Base-by-base conservation (phyloP, 73 alveolate genomes). In the Durusdinium trenchii region DNA sequence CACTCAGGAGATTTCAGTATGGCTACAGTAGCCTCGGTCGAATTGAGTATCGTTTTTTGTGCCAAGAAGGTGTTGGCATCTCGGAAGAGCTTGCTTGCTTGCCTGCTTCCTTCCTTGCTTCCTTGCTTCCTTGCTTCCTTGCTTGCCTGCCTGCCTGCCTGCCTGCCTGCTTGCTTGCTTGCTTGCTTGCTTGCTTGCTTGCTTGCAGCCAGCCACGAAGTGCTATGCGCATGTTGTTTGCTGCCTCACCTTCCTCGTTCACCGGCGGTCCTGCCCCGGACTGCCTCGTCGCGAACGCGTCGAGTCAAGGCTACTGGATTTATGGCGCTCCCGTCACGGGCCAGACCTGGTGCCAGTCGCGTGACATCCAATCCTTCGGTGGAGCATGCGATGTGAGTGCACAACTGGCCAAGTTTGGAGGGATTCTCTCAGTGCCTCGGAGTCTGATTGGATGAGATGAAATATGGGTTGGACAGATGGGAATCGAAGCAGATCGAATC, bases 281-380 rank as follows among this genome's bases (percentile, higher is more conserved):
- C 54, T 38, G 43, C 45, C 45, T 16, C 38, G 26, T 35, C 45
- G 20, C 14, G 83, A 28, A 36, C 45, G 20, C 14, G 83, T 32
- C 14, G 35, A 40, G 60, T 10, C 43, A 5, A 48, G 79, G 96
- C 42, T 89, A 89, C 73, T 89, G 96, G 96, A 62, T 64, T 85
- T 89, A 89, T 46, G 96, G 86, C 3, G 96, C 96, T 23, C 96
- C 96, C 2, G 42, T 78, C 2, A 71, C 96, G 18, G 69, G 67
- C 6, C 50, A 89, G 71, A 89, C 96, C 52, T 89, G 96, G 96
- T 89, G 96, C 51, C 69, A 62, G 6, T 10, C 43, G 48, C 85
- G 96, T 38, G 35, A 67, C 60, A 69, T 89, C 50, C 86, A 89
- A 67, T 45, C 16, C 9, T 71, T 54, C 52, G 52, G 43, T 35